A percentile compares a stretch with the other conserved stretches of the same genome.
Evolutionary conservation across 2,329 filamentous ascomycete genomes (phyloP).

Genomic region (Colletotrichum tropicicola): DNA sequence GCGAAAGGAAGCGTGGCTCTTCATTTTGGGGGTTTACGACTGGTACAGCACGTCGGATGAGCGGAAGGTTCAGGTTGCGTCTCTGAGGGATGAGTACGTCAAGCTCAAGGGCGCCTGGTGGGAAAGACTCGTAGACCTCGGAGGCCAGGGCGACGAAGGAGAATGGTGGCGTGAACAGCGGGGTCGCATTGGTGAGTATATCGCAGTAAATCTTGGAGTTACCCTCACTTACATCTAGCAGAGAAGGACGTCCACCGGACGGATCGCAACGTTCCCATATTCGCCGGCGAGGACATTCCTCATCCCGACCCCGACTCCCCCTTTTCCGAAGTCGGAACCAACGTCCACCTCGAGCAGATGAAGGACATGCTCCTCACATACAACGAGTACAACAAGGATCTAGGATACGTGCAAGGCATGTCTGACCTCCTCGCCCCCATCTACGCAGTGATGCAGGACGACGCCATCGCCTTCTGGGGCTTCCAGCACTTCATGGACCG

Average conservation of each 20-base stretch:
- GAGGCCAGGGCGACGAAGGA: constrained; percentile 80
- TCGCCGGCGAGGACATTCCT: constrained; percentile 94
- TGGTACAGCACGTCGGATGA: constrained; percentile 94
- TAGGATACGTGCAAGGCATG: constrained; percentile 99
- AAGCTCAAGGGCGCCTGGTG: constrained; percentile 95
- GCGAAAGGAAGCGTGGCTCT: constrained; percentile 96
- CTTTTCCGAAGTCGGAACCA: constrained; percentile 91
- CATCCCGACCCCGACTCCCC: constrained; percentile 96
- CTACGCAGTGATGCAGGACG: constrained; percentile 97
- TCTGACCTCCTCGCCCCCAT: constrained; percentile 95
- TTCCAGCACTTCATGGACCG: constrained; percentile 97
- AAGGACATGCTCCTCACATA: constrained; percentile 99
- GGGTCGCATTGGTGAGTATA: constrained; percentile 83
- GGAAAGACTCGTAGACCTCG: constrained; percentile 88
- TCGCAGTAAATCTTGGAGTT: background rate
- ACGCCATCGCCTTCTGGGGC: constrained; percentile 95
- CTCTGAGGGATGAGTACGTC: constrained; percentile 90
- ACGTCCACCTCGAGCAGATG: constrained; percentile 97
- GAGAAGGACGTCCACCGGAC: constrained; percentile 99
- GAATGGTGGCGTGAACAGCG: constrained; percentile 99
- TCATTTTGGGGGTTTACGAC: constrained; percentile 88
- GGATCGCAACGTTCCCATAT: constrained; percentile 93
- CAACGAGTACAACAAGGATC: constrained; percentile 95
- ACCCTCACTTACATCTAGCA: constrained; percentile 50
- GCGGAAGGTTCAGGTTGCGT: constrained; percentile 82